Percentiles rank a stretch among this genome's conserved stretches.
phyloP scores from a whole-genome alignment of 1,284 basidiomycete species.

The Tranzscheliella williamsii region DNA sequence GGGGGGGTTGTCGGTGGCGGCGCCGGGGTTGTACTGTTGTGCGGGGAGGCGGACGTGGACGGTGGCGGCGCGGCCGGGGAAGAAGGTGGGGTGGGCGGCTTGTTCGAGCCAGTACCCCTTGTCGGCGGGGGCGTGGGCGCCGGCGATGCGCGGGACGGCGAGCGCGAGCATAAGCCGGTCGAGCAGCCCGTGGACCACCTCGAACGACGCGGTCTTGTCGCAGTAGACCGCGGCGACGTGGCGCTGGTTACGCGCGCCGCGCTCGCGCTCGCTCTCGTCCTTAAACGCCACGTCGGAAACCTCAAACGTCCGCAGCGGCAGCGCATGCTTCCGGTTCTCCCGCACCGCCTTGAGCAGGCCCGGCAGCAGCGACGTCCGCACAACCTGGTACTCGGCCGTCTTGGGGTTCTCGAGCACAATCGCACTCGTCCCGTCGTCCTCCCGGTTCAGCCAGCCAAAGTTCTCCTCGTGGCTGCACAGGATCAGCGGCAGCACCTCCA shows the following conservation, averaged over 20 bases:
- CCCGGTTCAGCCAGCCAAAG: constrained; percentile 85
- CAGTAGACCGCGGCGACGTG: constrained; percentile 90
- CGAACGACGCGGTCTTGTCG: constrained; percentile 94
- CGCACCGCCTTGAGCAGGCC: constrained; percentile 95
- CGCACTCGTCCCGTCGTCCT: constrained; percentile 78
- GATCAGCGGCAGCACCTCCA: constrained; percentile 91
- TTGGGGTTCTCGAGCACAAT: constrained; percentile 95
- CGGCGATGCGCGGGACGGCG: constrained; percentile 77
- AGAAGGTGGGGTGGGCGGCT: constrained; percentile 78
- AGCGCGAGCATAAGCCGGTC: constrained; percentile 94
- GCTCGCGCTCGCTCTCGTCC: constrained; percentile 71
- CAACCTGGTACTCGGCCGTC: constrained; percentile 95
- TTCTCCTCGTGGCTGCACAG: constrained; percentile 99
- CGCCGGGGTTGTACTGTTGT: constrained; percentile 12
- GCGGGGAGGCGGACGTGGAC: constrained; percentile 74
- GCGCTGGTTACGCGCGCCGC: constrained; percentile 83
- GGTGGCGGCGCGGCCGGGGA: constrained; percentile 88
- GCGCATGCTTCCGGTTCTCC: constrained; percentile 89
- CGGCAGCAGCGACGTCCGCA: constrained; percentile 90
- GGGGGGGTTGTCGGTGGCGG: too few species aligned
- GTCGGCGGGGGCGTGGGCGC: constrained; percentile 62
- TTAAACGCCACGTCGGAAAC: constrained; percentile 91
- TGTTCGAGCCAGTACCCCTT: constrained; percentile 79
- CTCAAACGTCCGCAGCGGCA: constrained; percentile 93
- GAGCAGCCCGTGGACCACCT: constrained; percentile 91